Evolutionary conservation across 1,284 basidiomycete genomes (phyloP).

Genomic region (Ustilago nuda): DNA sequence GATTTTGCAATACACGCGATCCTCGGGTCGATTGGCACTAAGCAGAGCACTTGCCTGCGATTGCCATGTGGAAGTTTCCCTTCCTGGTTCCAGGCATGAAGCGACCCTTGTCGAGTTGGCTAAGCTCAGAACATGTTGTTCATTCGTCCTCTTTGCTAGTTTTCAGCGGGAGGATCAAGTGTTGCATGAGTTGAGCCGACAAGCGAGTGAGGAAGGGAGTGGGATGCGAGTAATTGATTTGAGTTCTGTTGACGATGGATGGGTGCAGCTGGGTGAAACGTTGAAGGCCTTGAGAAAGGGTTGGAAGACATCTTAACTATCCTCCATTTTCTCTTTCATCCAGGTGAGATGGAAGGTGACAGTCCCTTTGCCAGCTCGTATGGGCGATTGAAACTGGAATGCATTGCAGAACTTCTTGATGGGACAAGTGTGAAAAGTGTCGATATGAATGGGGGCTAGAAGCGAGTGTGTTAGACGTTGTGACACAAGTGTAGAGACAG

Average conservation of each 20-base stretch:
- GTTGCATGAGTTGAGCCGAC: slow-evolving; percentile 5
- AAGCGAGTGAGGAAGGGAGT: slow-evolving; percentile 1
- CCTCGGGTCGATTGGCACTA: slow-evolving; percentile 31
- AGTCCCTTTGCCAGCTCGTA: no score
- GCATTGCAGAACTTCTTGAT: neutral
- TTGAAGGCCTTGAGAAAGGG: slow-evolving; percentile 15
- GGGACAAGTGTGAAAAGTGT: neutral
- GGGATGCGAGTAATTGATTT: slow-evolving; percentile 45
- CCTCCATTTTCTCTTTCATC: no score
- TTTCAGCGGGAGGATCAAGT: slow-evolving; percentile 16
- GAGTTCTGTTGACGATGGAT: neutral
- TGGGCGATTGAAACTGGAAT: neutral
- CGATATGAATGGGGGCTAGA: no score
- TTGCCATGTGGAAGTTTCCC: slow-evolving; percentile 38
- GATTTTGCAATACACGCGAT: slow-evolving; percentile 39
- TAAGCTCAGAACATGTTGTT: slow-evolving; percentile 26
- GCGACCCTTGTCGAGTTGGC: slow-evolving; percentile 21
- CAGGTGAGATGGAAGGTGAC: no score
- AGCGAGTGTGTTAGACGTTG: no score
- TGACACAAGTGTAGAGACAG: no score
- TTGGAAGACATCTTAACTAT: slow-evolving; percentile 12
- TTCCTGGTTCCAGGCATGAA: slow-evolving; percentile 1
- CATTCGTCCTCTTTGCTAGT: slow-evolving; percentile 26
- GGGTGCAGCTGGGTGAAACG: slow-evolving; percentile 8
- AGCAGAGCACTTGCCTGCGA: slow-evolving; percentile 44